Evolutionary conservation across 805 yeast species (phyloP).

Genomic region (Candida patagonica): DNA sequence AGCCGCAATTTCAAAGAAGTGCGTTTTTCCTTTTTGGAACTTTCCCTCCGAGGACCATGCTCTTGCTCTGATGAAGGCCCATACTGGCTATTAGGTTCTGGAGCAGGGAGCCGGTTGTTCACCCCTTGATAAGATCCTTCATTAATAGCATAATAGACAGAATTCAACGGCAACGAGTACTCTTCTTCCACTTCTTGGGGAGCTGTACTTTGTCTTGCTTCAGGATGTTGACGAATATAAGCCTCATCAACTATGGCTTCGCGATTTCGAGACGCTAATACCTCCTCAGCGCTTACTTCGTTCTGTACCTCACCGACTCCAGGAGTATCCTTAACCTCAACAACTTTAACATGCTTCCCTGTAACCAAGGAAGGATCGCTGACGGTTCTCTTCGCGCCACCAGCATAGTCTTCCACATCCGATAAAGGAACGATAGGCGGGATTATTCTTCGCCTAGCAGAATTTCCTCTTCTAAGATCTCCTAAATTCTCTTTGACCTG

Average conservation of each 20-base stretch:
- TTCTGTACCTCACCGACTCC: neutral
- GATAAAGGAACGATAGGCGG: slow-evolving; percentile 7
- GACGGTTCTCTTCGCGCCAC: slow-evolving; percentile 11
- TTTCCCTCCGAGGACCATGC: neutral
- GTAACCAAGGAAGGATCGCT: slow-evolving; percentile 17
- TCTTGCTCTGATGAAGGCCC: neutral
- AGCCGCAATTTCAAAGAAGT: neutral
- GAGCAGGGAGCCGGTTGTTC: no score
- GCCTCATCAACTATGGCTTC: slow-evolving; percentile 1
- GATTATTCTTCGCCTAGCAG: slow-evolving; percentile 1
- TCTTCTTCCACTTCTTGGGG: neutral
- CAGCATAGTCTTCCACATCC: slow-evolving; percentile 14
- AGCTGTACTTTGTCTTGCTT: neutral
- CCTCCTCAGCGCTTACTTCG: slow-evolving; percentile 6
- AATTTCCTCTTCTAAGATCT: slow-evolving; percentile 10
- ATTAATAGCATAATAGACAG: slow-evolving; percentile 2
- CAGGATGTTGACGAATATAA: neutral
- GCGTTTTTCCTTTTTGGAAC: neutral
- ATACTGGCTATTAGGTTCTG: no score
- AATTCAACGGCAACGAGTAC: slow-evolving; percentile 1
- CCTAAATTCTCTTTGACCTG: slow-evolving; percentile 14
- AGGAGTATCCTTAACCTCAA: slow-evolving; percentile 9
- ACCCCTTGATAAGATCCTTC: no score
- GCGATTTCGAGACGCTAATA: neutral
- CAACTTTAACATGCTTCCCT: slow-evolving; percentile 18